Percentiles rank a stretch among this genome's conserved stretches.
Evolutionary conservation across 2,329 filamentous ascomycete species (phyloP).

Genomic region (Colletotrichum echinochloae): DNA sequence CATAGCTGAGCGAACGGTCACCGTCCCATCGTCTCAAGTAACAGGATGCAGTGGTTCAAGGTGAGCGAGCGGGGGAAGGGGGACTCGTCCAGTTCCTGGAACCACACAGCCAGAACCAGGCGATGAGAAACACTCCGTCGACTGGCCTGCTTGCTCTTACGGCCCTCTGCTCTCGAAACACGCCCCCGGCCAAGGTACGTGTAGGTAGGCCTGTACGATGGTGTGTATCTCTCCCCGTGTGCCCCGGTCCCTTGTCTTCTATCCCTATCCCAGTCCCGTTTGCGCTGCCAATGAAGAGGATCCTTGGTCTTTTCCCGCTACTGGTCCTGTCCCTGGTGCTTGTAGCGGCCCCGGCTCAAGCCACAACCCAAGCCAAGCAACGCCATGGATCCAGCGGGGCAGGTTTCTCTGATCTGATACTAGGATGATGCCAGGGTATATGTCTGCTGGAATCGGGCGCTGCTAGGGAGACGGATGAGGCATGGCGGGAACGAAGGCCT

Average conservation of each 20-base stretch:
- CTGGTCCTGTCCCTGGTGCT: conserved; percentile 26
- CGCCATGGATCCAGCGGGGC: conserved; percentile 30
- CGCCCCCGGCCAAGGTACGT: conserved; percentile 15
- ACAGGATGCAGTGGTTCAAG: not conserved
- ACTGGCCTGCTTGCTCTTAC: conserved; percentile 23
- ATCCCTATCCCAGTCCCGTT: conserved; percentile 23
- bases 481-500: conserved; percentile 22
- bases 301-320: conserved; percentile 15
- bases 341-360: conserved; percentile 25
- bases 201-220: not conserved
- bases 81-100: not conserved
- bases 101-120: conserved; percentile 7
- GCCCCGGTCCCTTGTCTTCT: conserved; percentile 6
- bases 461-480: conserved; percentile 35
- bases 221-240: not conserved
- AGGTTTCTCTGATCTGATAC: conserved; percentile 40
- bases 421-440: conserved; percentile 38
- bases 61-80: not conserved
- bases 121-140: conserved; percentile 23
- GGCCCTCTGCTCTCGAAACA: conserved; percentile 27
- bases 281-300: conserved; percentile 2
- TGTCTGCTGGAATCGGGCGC: conserved; percentile 33
- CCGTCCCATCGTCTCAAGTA: not conserved
- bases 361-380: conserved; percentile 36
- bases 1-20: not conserved